Evolutionary conservation across 139 green algal genomes (phyloP).

Genomic region (Axilococcus clingmanii): DNA sequence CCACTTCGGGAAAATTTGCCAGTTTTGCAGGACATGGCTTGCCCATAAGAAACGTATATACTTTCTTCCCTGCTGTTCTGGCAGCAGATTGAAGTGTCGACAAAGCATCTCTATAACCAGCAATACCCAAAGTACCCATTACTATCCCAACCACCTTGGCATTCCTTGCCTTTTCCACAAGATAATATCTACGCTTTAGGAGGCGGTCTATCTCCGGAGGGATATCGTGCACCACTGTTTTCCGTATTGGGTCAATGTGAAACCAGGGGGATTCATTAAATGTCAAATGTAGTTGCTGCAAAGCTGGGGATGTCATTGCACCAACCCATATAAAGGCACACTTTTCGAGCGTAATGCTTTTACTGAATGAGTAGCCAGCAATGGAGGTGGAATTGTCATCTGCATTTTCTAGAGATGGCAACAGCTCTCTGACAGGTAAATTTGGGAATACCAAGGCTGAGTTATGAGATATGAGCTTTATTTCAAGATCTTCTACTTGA

Average conservation of each 20-base stretch:
- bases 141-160: constrained; percentile 76
- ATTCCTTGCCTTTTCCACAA: constrained; percentile 76
- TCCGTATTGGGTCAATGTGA: constrained; percentile 20
- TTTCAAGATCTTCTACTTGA: constrained; percentile 11
- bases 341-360: constrained; percentile 1
- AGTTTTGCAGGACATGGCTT: constrained; percentile 90
- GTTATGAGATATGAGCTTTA: constrained; percentile 3
- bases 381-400: no score
- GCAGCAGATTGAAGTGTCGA: constrained; percentile 33
- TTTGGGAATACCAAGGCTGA: no score
- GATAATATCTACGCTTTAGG: constrained; percentile 57
- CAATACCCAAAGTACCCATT: constrained; percentile 70
- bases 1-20: constrained; percentile 93
- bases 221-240: constrained; percentile 17
- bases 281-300: constrained; percentile 56
- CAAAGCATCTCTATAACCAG: constrained; percentile 63
- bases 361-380: background rate
- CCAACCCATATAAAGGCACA: constrained; percentile 54
- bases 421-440: no score
- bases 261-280: constrained; percentile 41
- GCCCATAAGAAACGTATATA: constrained; percentile 83
- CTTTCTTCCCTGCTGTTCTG: constrained; percentile 63
- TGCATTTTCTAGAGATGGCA: no score
- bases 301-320: constrained; percentile 11
- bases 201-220: constrained; percentile 10